Evolutionary conservation across 2,329 filamentous ascomycete species (phyloP).

Genomic region (Penicillium aurantiogriseum): DNA sequence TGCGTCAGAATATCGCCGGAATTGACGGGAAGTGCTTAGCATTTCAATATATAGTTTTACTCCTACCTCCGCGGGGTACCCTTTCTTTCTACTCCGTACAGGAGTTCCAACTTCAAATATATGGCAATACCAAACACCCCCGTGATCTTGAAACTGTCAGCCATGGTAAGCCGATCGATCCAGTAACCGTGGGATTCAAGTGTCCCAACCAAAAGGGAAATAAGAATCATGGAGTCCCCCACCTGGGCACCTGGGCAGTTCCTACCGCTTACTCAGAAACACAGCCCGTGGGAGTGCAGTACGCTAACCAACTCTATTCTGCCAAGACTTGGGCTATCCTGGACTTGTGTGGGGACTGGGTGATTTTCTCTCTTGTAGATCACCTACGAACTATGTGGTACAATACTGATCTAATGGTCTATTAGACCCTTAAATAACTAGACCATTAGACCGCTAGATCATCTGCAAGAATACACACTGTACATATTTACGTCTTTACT

Average conservation of each 20-base stretch:
- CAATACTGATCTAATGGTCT: not conserved
- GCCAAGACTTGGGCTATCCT: slow-evolving; percentile 18
- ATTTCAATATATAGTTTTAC: not conserved
- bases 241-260: not conserved
- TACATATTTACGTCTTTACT: not conserved
- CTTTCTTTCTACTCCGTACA: not conserved
- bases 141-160: not conserved
- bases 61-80: not conserved
- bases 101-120: not conserved
- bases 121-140: not conserved
- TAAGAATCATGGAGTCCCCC: slow-evolving; percentile 3
- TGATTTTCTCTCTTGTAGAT: slow-evolving; percentile 1
- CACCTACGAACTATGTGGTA: not conserved
- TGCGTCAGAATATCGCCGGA: not conserved
- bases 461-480: not conserved
- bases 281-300: slow-evolving; percentile 13
- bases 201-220: not conserved
- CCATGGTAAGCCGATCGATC: not conserved
- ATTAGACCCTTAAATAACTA: not conserved
- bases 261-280: slow-evolving; percentile 3
- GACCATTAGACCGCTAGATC: not conserved
- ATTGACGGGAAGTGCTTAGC: not conserved
- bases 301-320: slow-evolving; percentile 16
- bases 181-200: not conserved
- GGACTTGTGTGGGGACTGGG: slow-evolving; percentile 6